Conservation (phyloP, 768 basidiomycete genomes). For the Amanita pseudoporphyria region DNA sequence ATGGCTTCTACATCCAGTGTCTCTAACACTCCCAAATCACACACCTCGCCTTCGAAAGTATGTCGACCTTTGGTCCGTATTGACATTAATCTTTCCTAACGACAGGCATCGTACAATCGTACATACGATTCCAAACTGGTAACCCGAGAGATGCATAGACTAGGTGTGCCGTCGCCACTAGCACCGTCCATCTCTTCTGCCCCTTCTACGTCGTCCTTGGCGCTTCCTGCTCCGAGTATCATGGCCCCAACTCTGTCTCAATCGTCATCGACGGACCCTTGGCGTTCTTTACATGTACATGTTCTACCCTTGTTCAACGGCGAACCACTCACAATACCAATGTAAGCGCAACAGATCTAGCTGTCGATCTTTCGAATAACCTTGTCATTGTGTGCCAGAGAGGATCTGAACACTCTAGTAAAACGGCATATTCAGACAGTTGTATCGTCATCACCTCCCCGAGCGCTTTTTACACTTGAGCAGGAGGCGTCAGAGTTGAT, state of each 20-base stretch:
- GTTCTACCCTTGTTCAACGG: conserved; percentile 90
- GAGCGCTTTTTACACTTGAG: conserved; percentile 65
- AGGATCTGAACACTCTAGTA: conserved; percentile 81
- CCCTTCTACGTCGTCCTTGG: conserved; percentile 39
- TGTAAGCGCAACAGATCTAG: conserved; percentile 37
- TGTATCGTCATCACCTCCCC: conserved; percentile 64
- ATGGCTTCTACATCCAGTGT: conserved; percentile 28
- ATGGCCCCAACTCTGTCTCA: conserved; percentile 30
- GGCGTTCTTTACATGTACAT: conserved; percentile 77
- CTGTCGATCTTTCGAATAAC: neutral
- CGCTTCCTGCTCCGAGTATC: conserved; percentile 30
- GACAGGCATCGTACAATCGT: conserved; percentile 48
- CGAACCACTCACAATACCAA: conserved; percentile 74
- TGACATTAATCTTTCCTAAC: conserved; percentile 8
- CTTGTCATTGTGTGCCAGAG: conserved; percentile 33
- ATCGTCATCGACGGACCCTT: conserved; percentile 53
- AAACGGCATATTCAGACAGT: conserved; percentile 68
- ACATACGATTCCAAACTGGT: conserved; percentile 78
- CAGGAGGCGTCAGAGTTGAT: conserved; percentile 78
- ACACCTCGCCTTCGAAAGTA: conserved; percentile 47
- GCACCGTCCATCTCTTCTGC: conserved; percentile 41
- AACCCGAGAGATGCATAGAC: conserved; percentile 77
- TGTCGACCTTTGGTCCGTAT: conserved; percentile 7
- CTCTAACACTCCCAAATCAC: conserved; percentile 25
- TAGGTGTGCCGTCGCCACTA: conserved; percentile 48